phyloP scores from a whole-genome alignment of 2,329 filamentous ascomycete genomes.

The Botrytis deweyae region DNA sequence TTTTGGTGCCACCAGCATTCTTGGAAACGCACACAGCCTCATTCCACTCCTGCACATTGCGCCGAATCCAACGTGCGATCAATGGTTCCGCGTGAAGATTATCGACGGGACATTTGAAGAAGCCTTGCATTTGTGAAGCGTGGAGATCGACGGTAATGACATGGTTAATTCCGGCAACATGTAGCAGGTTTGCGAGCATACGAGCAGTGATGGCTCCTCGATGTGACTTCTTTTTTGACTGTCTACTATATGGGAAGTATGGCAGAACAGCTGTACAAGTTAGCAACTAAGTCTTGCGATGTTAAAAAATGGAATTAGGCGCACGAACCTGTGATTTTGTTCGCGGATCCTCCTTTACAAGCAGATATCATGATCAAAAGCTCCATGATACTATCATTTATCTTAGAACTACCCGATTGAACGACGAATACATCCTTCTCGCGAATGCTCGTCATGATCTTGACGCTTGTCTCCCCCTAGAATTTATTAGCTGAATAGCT shows the following conservation, averaged over 20 bases:
- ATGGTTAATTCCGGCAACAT: slow-evolving; percentile 93
- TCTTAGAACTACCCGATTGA: slow-evolving; percentile 91
- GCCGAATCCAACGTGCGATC: slow-evolving; percentile 91
- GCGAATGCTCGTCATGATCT: slow-evolving; percentile 73
- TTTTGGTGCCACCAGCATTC: slow-evolving; percentile 95
- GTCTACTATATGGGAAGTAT: slow-evolving; percentile 98
- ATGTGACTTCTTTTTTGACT: slow-evolving; percentile 99
- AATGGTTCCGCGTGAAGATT: slow-evolving; percentile 95
- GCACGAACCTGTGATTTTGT: slow-evolving; percentile 84
- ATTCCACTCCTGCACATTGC: slow-evolving; percentile 82
- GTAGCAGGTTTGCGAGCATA: slow-evolving; percentile 93
- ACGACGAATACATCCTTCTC: slow-evolving; percentile 99
- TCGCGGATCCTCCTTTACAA: slow-evolving; percentile 95
- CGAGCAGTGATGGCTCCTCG: slow-evolving; percentile 93
- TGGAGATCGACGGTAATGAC: slow-evolving; percentile 97
- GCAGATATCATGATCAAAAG: slow-evolving; percentile 98
- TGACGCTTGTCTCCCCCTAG: slow-evolving; percentile 68
- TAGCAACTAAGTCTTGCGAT: slow-evolving; percentile 22
- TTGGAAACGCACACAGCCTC: slow-evolving; percentile 97
- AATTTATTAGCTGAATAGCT: slow-evolving; percentile 32
- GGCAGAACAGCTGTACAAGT: slow-evolving; percentile 69
- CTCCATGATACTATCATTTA: slow-evolving; percentile 99
- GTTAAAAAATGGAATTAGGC: neutral
- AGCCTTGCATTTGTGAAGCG: slow-evolving; percentile 98
- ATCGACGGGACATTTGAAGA: slow-evolving; percentile 96